phyloP scores from a whole-genome alignment of 768 basidiomycete species.

The Hysterangium stoloniferum region DNA sequence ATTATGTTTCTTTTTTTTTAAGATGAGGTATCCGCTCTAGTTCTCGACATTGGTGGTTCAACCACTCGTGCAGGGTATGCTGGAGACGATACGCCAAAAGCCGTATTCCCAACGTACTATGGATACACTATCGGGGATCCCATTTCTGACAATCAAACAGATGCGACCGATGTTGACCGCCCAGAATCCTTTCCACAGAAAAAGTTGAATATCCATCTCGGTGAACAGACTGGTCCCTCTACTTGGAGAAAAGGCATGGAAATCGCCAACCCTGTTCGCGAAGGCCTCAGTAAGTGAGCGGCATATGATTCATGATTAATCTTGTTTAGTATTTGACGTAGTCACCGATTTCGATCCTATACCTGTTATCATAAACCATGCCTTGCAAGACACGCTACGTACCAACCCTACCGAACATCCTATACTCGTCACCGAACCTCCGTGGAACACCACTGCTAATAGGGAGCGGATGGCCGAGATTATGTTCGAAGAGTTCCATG shows the following conservation, averaged over 20 bases:
- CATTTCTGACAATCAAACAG: conserved; percentile 20
- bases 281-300: conserved; percentile 68
- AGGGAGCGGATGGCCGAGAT: conserved; percentile 94
- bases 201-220: conserved; percentile 50
- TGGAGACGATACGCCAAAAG: conserved; percentile 92
- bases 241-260: conserved; percentile 91
- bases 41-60: conserved; percentile 88
- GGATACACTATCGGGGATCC: conserved; percentile 56
- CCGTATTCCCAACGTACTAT: conserved; percentile 83
- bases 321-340: conserved; percentile 21
- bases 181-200: conserved; percentile 24
- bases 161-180: neutral
- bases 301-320: neutral
- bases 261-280: conserved; percentile 71
- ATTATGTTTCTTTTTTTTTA: neutral
- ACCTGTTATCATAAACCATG: conserved; percentile 63
- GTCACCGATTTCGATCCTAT: conserved; percentile 75
- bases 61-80: conserved; percentile 93
- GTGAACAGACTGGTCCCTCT: conserved; percentile 78
- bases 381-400: conserved; percentile 67
- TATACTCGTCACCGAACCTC: conserved; percentile 86
- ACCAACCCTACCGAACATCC: conserved; percentile 82
- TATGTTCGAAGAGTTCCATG: conserved; percentile 93
- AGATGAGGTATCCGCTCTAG: conserved; percentile 98
- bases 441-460: conserved; percentile 93